Base-by-base conservation (phyloP, 805 yeast genomes). In the Yamadazyma sp. region DNA sequence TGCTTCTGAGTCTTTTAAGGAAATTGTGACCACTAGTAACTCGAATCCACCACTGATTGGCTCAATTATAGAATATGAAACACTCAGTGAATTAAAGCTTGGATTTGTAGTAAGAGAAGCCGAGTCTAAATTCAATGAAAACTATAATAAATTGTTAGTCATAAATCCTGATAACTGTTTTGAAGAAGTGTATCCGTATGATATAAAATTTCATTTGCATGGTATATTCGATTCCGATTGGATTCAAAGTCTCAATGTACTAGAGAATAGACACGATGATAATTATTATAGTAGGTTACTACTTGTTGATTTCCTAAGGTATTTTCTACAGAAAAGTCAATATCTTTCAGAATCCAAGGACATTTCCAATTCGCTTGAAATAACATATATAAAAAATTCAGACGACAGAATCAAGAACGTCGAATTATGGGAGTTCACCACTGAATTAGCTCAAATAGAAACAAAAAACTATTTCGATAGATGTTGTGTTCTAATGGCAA, bases 41-140 rank as follows among this genome's bases (percentile, higher is more conserved):
- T 38, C 22, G 22, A 30, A 26, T 5, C 35, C 48, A 7, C 62
- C 65, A 0, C 36, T 31, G 1, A 38, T 40, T 4, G 77, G 77
- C 1, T 62, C 73, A 2, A 37, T 71, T 1, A 60, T 71, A 6
- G 73, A 69, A 39, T 58, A 57, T 38, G 28, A 41, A 1, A 27
- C 36, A 5, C 44, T 42, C 7, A 44, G 38, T 11, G 25, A 30
- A 1, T 33, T 52, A 4, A 36, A 35, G 3, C 48, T 63, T 34
- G 77, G 76, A 2, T 44, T 69, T 2, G 73, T 72, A 3, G 31
- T 67, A 4, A 36, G 56, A 27, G 55, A 42, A 13, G 48, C 65
- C 0, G 33, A 38, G 27, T 55, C 70, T 4, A 53, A 44, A 18
- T 69, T 70, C 42, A 55, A 60, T 37, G 60, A 50, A 25, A 47